These are phyloP conservation scores for Trichoderma gamsii DNA, from an alignment of 495 filamentous ascomycete species.

Conservation along the genomic window DNA sequence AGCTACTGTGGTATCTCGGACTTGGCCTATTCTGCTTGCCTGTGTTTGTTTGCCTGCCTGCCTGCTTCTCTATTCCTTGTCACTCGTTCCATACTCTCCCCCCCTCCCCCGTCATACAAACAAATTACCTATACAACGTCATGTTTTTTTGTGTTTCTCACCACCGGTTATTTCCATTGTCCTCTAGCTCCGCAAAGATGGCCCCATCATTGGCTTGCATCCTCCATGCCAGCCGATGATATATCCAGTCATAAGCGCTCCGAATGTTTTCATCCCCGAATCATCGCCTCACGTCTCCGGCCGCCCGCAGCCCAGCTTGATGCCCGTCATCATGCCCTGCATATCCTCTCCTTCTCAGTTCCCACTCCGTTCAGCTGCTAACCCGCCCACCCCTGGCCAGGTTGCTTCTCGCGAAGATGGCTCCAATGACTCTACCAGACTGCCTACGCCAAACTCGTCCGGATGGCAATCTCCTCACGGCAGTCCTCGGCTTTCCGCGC, in stretches of 20 bases:
- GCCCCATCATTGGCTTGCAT: not conserved
- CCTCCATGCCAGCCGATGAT: not conserved
- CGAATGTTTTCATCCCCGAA: not conserved
- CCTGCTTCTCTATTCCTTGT: not conserved
- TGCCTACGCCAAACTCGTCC: conserved; percentile 30
- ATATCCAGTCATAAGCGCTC: not conserved
- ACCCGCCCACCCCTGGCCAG: conserved; percentile 21
- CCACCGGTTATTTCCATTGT: not conserved
- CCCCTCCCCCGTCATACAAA: not conserved
- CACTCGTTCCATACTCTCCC: not conserved
- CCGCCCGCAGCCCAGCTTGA: not conserved
- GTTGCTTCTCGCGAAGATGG: conserved; percentile 40
- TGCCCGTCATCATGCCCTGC: not conserved
- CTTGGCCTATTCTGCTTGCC: too few relatives aligned
- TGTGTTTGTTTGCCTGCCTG: conserved; percentile 12
- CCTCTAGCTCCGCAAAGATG: not conserved
- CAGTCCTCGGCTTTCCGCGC: conserved; percentile 47
- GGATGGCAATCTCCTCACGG: conserved; percentile 38
- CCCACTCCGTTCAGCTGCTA: not conserved
- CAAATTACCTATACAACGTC: not conserved
- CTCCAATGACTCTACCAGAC: conserved; percentile 30
- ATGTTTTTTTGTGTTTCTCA: not conserved
- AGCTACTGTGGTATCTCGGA: not conserved
- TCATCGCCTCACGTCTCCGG: not conserved
- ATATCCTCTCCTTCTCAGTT: conserved; percentile 4